These are phyloP conservation scores for Metarhizium humberi DNA, from an alignment of 2,329 filamentous ascomycete genomes.

Conservation along the genomic window DNA sequence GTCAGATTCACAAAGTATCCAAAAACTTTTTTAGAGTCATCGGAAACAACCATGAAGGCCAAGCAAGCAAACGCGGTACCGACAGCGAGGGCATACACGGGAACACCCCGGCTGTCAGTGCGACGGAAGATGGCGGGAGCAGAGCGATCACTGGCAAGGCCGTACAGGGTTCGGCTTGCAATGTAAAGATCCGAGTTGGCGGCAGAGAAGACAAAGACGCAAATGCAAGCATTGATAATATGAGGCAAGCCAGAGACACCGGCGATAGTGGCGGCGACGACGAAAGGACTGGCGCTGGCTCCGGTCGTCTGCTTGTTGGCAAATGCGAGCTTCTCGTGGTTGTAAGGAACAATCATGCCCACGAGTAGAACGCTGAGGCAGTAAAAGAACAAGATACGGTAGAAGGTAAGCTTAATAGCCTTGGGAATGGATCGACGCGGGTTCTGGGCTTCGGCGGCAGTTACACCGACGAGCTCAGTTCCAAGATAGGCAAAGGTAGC, in stretches of 20 bases:
- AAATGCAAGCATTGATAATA: slow-evolving; percentile 65
- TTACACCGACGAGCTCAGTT: slow-evolving; percentile 69
- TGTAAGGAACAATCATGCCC: slow-evolving; percentile 68
- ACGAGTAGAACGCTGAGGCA: slow-evolving; percentile 63
- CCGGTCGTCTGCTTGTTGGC: slow-evolving; percentile 33
- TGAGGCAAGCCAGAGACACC: slow-evolving; percentile 53
- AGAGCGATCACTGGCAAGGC: slow-evolving; percentile 61
- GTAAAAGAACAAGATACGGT: slow-evolving; percentile 76
- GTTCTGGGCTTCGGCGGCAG: slow-evolving; percentile 71
- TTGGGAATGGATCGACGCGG: slow-evolving; percentile 67
- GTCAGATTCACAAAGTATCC: slow-evolving; percentile 59
- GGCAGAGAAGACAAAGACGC: slow-evolving; percentile 68
- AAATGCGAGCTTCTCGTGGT: slow-evolving; percentile 50
- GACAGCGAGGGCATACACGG: slow-evolving; percentile 53
- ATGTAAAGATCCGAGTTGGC: slow-evolving; percentile 73
- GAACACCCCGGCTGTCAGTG: slow-evolving; percentile 64
- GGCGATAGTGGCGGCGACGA: slow-evolving; percentile 59
- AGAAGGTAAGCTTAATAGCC: slow-evolving; percentile 74
- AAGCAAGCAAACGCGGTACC: slow-evolving; percentile 55
- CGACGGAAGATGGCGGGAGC: slow-evolving; percentile 63
- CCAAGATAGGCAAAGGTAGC: slow-evolving; percentile 74
- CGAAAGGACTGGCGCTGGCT: slow-evolving; percentile 56
- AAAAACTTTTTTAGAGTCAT: slow-evolving; percentile 48
- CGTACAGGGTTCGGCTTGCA: slow-evolving; percentile 63
- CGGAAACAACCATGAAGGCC: slow-evolving; percentile 57